Base-by-base conservation (phyloP, 371 early-diverging fungal genomes). In the Mortierella sp. region DNA sequence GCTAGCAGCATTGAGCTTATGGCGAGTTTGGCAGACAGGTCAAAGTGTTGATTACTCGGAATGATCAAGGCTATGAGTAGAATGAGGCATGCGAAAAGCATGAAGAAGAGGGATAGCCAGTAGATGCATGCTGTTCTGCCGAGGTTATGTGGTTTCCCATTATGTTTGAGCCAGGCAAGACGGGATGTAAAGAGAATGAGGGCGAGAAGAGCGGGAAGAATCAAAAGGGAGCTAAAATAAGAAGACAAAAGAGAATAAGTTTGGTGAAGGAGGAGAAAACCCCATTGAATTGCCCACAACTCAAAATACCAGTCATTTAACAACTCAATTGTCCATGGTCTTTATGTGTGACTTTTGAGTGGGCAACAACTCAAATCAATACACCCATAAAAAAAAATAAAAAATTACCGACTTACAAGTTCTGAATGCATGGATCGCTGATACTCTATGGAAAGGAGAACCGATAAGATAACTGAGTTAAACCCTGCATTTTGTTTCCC, bases 61-160 rank as follows among this genome's bases (percentile, higher is more conserved):
- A 2, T 17, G 29, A 47, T 23, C 29, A 45, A 23, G n/a, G 0
- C n/a, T 13, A 26, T 31, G 23, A 56, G 28, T 3, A 59, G 23
- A 9, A n/a, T 55, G 3, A 55, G 17, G 8, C 34, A 22, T 23
- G 55, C 22, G n/a, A 45, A 22, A 23, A 66, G 10, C 59, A 58
- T 58, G 37, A 66, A 35, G 5, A 31, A 12, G 12, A 31, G 51
- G 0, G 66, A 66, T 1, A 51, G 58, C 47, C 42, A 59, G 58
- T 58, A 66, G 47, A 66, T 66, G 15, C 13, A 45, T 22, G 19
- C 49, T 22, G 67, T 70, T 22, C 71, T 70, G 26, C 71, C 71
- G 26, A 70, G 62, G 28, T 43, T 34, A 32, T 76, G 76, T 31
- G 62, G 66, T 37, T 57, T 67, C 9, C 67, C 76, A 34, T 67